Evolutionary conservation across 192 early-diverging fungal genomes (phyloP).

Genomic region (Entomortierella beljakovae): DNA sequence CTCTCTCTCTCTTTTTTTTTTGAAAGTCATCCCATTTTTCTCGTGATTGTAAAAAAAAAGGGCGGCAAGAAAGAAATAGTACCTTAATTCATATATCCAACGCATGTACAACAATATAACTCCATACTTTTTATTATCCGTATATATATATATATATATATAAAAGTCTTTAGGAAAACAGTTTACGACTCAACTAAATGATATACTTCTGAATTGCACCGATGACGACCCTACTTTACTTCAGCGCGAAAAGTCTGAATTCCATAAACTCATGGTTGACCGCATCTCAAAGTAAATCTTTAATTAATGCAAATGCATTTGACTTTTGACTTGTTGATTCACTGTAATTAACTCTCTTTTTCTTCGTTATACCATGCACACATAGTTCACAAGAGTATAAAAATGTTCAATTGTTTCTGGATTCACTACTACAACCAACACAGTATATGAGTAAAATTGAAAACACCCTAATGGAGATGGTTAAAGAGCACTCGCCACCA

Average conservation of each 20-base stretch:
- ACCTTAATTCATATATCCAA: not conserved
- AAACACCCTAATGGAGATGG: constrained; percentile 36
- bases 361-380: not conserved
- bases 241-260: constrained; percentile 47
- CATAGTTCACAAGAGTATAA: constrained; percentile 49
- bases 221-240: constrained; percentile 43
- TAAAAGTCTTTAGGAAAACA: constrained; percentile 40
- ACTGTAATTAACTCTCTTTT: too few species aligned
- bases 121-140: not conserved
- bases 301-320: not conserved
- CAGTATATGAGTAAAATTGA: constrained; percentile 53
- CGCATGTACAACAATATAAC: not conserved
- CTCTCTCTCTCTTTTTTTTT: too few species aligned
- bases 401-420: constrained; percentile 47
- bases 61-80: too few species aligned
- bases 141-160: not conserved
- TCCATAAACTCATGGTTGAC: constrained; percentile 50
- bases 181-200: constrained; percentile 34
- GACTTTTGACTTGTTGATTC: too few species aligned
- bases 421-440: constrained; percentile 37
- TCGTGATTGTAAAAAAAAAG: not conserved
- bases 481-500: constrained; percentile 41
- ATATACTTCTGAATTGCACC: constrained; percentile 43
- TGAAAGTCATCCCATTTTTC: not conserved
- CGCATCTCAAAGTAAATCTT: constrained; percentile 45